These are phyloP conservation scores for Leucocoprinus leucothites DNA, from an alignment of 768 basidiomycete species.

Conservation along the genomic window DNA sequence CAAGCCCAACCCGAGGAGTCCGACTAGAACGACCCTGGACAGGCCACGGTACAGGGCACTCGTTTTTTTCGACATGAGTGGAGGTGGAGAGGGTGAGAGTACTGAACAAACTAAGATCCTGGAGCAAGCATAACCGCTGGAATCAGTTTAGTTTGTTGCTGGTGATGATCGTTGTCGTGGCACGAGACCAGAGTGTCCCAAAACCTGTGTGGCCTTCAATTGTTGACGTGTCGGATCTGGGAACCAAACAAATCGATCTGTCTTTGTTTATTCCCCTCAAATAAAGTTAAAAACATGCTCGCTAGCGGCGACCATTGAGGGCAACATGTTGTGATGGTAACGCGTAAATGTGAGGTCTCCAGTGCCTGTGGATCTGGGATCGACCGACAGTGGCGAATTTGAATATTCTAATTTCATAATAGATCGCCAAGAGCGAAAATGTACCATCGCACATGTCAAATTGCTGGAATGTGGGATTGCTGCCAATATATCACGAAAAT, in stretches of 20 bases:
- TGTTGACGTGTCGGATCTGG: constrained; percentile 9
- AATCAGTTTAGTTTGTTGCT: neutral
- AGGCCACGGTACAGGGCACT: constrained; percentile 1
- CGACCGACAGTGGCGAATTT: no score
- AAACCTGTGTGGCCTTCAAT: neutral
- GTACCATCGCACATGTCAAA: no score
- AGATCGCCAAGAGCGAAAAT: no score
- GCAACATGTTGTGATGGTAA: no score
- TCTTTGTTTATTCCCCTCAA: no score
- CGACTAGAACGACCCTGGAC: neutral
- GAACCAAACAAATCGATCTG: neutral
- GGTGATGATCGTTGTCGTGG: constrained; percentile 7
- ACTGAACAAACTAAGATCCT: neutral
- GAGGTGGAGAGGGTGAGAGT: neutral
- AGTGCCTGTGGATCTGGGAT: no score
- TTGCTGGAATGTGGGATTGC: no score
- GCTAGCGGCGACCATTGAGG: no score
- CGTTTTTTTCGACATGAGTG: constrained; percentile 9
- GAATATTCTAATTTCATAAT: no score
- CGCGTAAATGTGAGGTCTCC: no score
- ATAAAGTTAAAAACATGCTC: neutral
- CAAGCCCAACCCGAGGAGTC: constrained; percentile 12
- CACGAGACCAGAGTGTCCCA: constrained; percentile 9
- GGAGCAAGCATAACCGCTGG: neutral
- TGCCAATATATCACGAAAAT: no score